phyloP scores from a whole-genome alignment of 2,329 filamentous ascomycete genomes.

The Ramularia collo-cygni region DNA sequence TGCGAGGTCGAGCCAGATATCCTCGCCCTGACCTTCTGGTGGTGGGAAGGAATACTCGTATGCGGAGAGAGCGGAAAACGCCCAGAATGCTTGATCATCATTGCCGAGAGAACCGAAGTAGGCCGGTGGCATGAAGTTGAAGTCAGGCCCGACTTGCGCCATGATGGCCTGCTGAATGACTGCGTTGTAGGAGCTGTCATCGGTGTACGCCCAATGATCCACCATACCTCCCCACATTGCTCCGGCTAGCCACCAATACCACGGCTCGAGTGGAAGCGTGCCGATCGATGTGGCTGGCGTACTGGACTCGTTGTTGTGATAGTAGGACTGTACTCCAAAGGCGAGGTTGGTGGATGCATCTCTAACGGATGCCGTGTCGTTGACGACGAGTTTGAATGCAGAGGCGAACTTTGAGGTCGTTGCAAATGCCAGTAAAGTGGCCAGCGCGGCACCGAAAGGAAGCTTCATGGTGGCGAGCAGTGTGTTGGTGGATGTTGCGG shows the following conservation, averaged over 20 bases:
- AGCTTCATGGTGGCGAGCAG: too few relatives aligned
- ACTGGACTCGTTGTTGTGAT: constrained; percentile 28
- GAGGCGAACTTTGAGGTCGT: constrained; percentile 2
- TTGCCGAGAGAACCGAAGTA: constrained; percentile 37
- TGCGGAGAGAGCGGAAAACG: constrained; percentile 70
- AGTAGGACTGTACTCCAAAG: constrained; percentile 29
- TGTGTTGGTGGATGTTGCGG: too few relatives aligned
- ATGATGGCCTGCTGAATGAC: constrained; percentile 38
- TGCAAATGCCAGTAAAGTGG: not conserved
- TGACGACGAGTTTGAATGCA: constrained; percentile 17
- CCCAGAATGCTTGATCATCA: constrained; percentile 71
- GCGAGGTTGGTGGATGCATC: constrained; percentile 27
- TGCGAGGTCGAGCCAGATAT: constrained; percentile 67
- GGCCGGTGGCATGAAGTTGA: constrained; percentile 37
- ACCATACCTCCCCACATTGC: constrained; percentile 31
- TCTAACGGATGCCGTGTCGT: constrained; percentile 27
- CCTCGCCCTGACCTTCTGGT: constrained; percentile 42
- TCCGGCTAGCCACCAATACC: constrained; percentile 45
- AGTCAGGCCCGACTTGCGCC: constrained; percentile 35
- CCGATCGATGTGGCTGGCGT: constrained; percentile 30
- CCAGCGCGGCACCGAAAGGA: too few relatives aligned
- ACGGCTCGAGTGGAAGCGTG: constrained; percentile 34
- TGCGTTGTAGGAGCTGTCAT: constrained; percentile 38
- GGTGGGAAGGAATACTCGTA: constrained; percentile 70
- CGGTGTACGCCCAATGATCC: constrained; percentile 43